A percentile compares a stretch with the other conserved stretches of the same genome.
phyloP scores from a whole-genome alignment of 2,329 filamentous ascomycete genomes.

The Alternaria novae-zelandiae region DNA sequence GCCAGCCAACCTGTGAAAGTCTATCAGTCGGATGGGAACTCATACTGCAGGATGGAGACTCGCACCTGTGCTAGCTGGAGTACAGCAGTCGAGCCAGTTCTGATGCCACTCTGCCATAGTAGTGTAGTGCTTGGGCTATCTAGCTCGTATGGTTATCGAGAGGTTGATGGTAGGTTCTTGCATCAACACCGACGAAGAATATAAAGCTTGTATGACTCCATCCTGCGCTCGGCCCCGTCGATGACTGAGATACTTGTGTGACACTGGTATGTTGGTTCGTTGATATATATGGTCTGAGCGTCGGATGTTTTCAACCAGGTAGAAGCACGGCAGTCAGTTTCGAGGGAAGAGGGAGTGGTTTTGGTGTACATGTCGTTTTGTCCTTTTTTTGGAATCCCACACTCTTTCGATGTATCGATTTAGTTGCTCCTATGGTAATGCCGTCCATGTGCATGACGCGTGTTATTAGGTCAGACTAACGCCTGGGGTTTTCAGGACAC shows the following conservation, averaged over 20 bases:
- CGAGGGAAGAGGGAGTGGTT: too few species aligned
- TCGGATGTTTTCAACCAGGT: neutral
- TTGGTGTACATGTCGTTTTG: too few species aligned
- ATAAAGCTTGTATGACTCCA: neutral
- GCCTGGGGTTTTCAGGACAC: too few species aligned
- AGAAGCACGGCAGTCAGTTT: too few species aligned
- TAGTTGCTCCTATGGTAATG: neutral
- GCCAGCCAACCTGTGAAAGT: neutral
- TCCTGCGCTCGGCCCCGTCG: neutral
- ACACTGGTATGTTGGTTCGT: neutral
- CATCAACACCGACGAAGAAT: neutral
- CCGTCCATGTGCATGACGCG: neutral
- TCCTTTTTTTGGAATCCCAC: too few species aligned
- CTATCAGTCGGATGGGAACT: accelerated
- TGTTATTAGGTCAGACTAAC: neutral
- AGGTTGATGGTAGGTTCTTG: neutral
- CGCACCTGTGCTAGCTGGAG: neutral
- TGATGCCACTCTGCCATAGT: neutral
- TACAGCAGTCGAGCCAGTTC: neutral
- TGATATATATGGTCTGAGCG: neutral
- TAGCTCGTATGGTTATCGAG: neutral
- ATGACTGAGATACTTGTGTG: neutral
- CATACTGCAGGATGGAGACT: accelerated
- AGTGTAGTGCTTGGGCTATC: neutral
- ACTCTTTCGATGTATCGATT: neutral